Evolutionary conservation across 169 alveolate species (phyloP), one percentile per base, ranked within the genome.

Genomic region (Plasmodium gonderi): DNA sequence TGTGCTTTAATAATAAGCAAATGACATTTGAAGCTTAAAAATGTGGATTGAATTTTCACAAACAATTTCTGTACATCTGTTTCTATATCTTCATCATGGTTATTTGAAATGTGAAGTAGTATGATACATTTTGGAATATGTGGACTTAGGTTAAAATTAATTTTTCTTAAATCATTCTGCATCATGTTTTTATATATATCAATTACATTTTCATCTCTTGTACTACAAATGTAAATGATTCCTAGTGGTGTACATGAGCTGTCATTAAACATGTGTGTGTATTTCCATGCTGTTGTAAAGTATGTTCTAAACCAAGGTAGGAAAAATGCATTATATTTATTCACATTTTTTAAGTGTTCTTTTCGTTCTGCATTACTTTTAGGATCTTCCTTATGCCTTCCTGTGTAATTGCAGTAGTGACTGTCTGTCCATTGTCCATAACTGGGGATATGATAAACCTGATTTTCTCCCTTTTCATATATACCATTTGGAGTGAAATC

Each of bases 41-140:
- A 82, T 36, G 81, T 82, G 3, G 92, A 82, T 11, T 82, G 92
- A 17, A 82, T 69, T 17, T 68, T 72, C n/a, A 82, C 92, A 68
- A 82, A 82, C n/a, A 69, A 14, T 36, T 82, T 82, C 54, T 82
- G 92, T 7, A 82, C 92, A 31, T 82, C 92, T 17, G 92, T 82
- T 31, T 82, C 92, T 45, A 82, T 82, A 14, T 82, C 92, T 23
- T 82, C 92, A 14, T 82, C 82, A 23, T 72, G 40, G 29, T 74
- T 82, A 75, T 60, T 82, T 29, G 92, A 82, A 2, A 82, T 74
- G 64, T 82, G 92, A 5, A 82, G 83, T 9, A 82, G 75, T 17
- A 82, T 72, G 17, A 82, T 82, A 33, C 92, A 68, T 17, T 82
- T 82, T 20, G 92, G 92, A 3, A 82, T 68, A 42, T 82, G 54